phyloP scores from a whole-genome alignment of 768 basidiomycete genomes.

The Naematelia encephala region DNA sequence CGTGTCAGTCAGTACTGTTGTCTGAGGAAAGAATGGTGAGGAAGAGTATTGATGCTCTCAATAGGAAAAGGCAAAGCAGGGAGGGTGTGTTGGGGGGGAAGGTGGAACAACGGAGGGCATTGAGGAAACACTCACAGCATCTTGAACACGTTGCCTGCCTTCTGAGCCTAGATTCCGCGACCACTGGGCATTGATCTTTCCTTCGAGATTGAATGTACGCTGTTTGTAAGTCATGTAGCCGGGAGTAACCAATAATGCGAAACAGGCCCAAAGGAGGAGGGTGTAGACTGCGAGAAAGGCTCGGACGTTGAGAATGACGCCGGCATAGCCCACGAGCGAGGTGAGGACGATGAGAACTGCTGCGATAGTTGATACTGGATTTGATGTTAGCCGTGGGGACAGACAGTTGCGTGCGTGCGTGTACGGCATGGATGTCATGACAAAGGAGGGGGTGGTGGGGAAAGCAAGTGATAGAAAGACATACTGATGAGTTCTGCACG shows the following conservation, averaged over 20 bases:
- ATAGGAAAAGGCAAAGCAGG: neutral
- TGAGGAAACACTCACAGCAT: conserved; percentile 51
- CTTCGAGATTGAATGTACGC: conserved; percentile 72
- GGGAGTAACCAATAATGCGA: conserved; percentile 67
- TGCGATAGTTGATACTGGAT: conserved; percentile 63
- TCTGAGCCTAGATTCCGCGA: conserved; percentile 60
- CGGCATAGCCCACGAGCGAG: conserved; percentile 70
- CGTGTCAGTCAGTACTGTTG: neutral
- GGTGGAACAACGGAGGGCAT: neutral
- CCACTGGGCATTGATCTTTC: conserved; percentile 76
- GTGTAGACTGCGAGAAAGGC: conserved; percentile 72
- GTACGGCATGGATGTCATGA: no score
- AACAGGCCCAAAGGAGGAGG: conserved; percentile 68
- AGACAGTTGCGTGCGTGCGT: neutral
- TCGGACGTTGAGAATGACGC: conserved; percentile 78
- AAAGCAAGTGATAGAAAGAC: conserved; percentile 17
- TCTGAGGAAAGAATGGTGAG: neutral
- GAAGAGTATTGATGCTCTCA: no score
- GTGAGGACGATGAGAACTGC: conserved; percentile 62
- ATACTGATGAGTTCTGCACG: conserved; percentile 60
- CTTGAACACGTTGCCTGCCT: conserved; percentile 68
- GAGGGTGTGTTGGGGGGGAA: neutral
- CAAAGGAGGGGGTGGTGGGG: neutral
- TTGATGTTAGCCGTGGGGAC: neutral
- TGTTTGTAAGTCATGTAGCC: conserved; percentile 77